Percentiles rank a stretch among this genome's conserved stretches.
phyloP scores from a whole-genome alignment of 495 filamentous ascomycete species.

The Lasiosphaeria ovina region DNA sequence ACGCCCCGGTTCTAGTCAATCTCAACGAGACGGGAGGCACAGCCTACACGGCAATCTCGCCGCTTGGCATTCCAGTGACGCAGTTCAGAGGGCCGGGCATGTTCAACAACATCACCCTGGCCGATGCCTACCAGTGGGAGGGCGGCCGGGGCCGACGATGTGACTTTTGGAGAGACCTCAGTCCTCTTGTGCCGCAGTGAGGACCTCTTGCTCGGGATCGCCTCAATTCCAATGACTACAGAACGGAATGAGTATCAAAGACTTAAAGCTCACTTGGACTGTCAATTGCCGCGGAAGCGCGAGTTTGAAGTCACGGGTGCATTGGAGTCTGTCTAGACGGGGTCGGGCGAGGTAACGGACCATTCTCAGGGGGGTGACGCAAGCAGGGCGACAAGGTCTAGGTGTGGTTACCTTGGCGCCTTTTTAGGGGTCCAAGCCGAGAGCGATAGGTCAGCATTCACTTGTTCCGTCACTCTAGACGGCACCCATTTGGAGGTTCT shows the following conservation, averaged over 20 bases:
- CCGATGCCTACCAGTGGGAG: constrained; percentile 50
- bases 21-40: constrained; percentile 46
- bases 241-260: not conserved
- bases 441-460: no score
- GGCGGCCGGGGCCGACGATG: constrained; percentile 48
- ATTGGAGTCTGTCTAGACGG: no score
- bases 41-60: constrained; percentile 19
- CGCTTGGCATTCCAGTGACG: constrained; percentile 14
- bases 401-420: no score
- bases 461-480: no score
- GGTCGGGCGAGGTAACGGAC: no score
- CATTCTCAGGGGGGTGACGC: no score
- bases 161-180: constrained; percentile 46
- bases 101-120: constrained; percentile 23
- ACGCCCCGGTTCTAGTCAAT: constrained; percentile 33
- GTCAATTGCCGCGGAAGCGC: no score
- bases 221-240: not conserved
- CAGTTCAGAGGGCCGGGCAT: constrained; percentile 36
- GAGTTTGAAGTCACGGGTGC: no score
- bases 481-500: no score
- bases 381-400: no score
- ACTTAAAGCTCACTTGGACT: no score
- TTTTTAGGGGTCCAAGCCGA: no score
- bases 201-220: not conserved
- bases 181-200: constrained; percentile 19